Conservation (phyloP, 2,329 filamentous ascomycete species). For the Aureobasidium vineae region DNA sequence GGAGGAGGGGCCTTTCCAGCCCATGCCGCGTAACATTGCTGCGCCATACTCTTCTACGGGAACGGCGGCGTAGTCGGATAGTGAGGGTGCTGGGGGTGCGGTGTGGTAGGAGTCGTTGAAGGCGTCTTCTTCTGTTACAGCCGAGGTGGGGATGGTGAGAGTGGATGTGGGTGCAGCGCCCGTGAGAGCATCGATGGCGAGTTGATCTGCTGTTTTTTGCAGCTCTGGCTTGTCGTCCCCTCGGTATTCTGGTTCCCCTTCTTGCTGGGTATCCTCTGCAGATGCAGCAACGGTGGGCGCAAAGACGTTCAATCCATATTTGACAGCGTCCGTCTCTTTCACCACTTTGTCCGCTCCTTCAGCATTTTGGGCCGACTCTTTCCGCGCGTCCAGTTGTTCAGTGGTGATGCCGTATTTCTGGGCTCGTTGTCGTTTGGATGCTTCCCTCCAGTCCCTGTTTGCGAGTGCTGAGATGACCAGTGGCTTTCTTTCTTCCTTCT, state of each 20-base stretch:
- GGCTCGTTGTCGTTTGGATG: constrained; percentile 47
- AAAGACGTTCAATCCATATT: constrained; percentile 46
- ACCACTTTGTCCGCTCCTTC: constrained; percentile 32
- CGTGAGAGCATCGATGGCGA: constrained; percentile 49
- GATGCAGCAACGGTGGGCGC: not conserved
- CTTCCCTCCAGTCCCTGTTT: constrained; percentile 64
- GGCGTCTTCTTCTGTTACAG: constrained; percentile 61
- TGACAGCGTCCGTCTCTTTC: constrained; percentile 38
- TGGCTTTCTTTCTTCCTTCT: constrained; percentile 41
- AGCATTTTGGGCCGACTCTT: not conserved
- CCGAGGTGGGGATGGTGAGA: constrained; percentile 40
- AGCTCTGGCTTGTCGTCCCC: constrained; percentile 32
- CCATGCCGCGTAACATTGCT: constrained; percentile 87
- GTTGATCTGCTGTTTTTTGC: constrained; percentile 55
- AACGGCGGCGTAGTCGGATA: constrained; percentile 83
- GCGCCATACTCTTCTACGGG: constrained; percentile 95
- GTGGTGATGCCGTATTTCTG: constrained; percentile 59
- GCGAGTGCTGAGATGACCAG: constrained; percentile 58
- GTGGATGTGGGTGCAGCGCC: constrained; percentile 41
- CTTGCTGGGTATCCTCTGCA: constrained; percentile 53
- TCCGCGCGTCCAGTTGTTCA: constrained; percentile 47
- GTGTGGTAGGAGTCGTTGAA: constrained; percentile 68
- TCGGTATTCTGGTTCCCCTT: constrained; percentile 35
- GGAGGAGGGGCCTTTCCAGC: constrained; percentile 67
- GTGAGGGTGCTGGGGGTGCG: constrained; percentile 70